Evolutionary conservation across 306 rosid genomes (phyloP), one percentile per base, ranked within the genome.

Genomic region (Betula pendula): DNA sequence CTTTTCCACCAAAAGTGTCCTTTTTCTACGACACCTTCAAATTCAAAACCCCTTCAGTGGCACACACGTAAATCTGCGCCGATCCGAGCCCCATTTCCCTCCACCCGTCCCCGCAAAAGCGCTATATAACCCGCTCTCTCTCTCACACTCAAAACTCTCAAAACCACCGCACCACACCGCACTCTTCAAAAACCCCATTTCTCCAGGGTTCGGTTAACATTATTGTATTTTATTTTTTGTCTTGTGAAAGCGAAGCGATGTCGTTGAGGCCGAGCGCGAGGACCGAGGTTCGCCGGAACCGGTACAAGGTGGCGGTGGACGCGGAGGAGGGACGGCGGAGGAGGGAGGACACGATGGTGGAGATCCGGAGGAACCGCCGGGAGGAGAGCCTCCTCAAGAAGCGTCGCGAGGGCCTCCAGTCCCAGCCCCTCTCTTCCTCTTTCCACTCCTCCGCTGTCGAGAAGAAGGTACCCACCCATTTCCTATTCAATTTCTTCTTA

Each of bases 241-340:
- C 38, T 16, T 25, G n/a, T 20, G 66, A 73, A 55, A 45, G 71
- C 17, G 0, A 27, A 24, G 87, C 83, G 81, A 96, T 96, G 99
- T 96, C 98, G 86, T 81, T 91, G 85, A 93, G 99, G 40, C 98
- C 99, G 3, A 96, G 78, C 86, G 82, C 95, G 29, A 90, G 93
- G 88, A 88, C 91, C 58, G 99, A 96, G 83, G 94, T 84, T 84
- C 98, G 99, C 70, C 96, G 98, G 62, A 91, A 90, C 80, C 91
- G 97, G 22, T 96, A 96, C 89, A 96, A 96, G 90, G 98, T 96
- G 70, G 98, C 98, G 33, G 98, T 96, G 45, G 99, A 96, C 52
- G 99, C 99, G 27, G 98, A 96, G 82, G 98, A 96, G 83, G 99
- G 99, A 44, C 94, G 98, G 52, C 80, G 99, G 49, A 87, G 99